Evolutionary conservation across 2,329 filamentous ascomycete species (phyloP), one percentile per base, ranked within the genome.

Genomic region (Aureobasidium sp.): DNA sequence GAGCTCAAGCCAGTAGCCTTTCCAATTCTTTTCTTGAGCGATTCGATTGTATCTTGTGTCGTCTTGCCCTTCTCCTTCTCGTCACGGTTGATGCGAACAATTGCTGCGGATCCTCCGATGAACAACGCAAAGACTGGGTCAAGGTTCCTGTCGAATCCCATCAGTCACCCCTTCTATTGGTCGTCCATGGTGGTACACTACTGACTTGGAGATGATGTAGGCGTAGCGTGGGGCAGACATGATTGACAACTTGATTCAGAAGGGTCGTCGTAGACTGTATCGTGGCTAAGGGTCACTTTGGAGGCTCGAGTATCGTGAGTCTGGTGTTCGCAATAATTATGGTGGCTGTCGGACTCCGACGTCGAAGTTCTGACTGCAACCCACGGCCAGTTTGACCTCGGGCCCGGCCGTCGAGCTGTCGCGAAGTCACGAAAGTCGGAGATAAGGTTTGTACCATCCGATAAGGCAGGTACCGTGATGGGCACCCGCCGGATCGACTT

Each of bases 121-220:
- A 72, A 72, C 57, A 79, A 66, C 34, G 79, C 78, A 69, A 81
- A 81, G 59, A 80, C 61, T 41, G 79, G 78, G 62, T 81, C 79
- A 58, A 80, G 73, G 49, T 71, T 67, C 68, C 78, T 80, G 42
- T 57, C 25, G 45, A 27, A 15, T 25, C 32, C 30, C 41, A 49
- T 61, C 47, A 57, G 61, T 58, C 37, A 52, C 29, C 41, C 10
- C 4, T 29, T 30, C 15, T 11, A 3, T 41, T 48, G 21, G 37
- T 54, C 42, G 36, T 21, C n/a, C 25, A 11, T 29, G 53, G 6
- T 15, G 10, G 36, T 32, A n/a, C 34, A 16, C 48, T n/a, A 64
- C 69, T 48, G 61, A 79, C 77, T 71, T 76, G 48, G 77, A 79
- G 65, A 78, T 77, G 62, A 78, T 74, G 68, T 76, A 75, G 45